Percentiles rank a stretch among this genome's conserved stretches.
These are phyloP conservation scores for Whalleya microplaca DNA, from an alignment of 2,329 filamentous ascomycete species.

Conservation along the genomic window DNA sequence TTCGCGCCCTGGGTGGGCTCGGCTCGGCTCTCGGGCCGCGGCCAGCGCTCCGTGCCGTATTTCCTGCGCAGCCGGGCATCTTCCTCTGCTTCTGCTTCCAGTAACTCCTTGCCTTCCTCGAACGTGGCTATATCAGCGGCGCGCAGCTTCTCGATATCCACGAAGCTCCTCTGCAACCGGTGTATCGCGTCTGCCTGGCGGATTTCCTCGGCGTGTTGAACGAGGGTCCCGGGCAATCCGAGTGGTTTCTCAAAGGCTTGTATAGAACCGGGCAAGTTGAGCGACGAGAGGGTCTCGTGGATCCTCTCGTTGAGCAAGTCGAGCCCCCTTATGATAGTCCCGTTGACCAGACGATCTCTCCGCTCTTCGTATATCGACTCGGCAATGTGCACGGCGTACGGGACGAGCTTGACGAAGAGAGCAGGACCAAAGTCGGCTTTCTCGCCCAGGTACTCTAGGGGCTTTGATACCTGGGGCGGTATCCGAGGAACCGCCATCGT, in stretches of 20 bases:
- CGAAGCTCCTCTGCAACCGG: constrained; percentile 76
- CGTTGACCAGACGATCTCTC: constrained; percentile 86
- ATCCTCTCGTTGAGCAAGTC: constrained; percentile 80
- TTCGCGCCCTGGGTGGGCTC: constrained; percentile 67
- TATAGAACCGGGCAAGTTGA: constrained; percentile 88
- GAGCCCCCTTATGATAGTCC: constrained; percentile 81
- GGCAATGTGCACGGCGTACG: constrained; percentile 93
- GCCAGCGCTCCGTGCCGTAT: constrained; percentile 88
- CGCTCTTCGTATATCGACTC: constrained; percentile 94
- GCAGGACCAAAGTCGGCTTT: constrained; percentile 80
- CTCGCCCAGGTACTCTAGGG: constrained; percentile 79
- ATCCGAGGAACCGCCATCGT: constrained; percentile 83
- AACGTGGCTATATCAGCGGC: constrained; percentile 77
- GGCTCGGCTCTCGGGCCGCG: constrained; percentile 66
- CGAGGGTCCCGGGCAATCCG: constrained; percentile 80
- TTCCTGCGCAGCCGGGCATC: constrained; percentile 75
- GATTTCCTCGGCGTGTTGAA: constrained; percentile 92
- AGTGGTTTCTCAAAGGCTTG: constrained; percentile 95
- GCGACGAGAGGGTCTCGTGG: constrained; percentile 75
- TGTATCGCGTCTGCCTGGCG: constrained; percentile 86
- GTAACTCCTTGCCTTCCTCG: constrained; percentile 77
- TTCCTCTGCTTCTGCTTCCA: constrained; percentile 81
- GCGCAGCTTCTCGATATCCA: constrained; percentile 90
- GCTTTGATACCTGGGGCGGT: constrained; percentile 80
- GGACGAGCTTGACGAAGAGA: constrained; percentile 88